Evolutionary conservation across 306 rosid species (phyloP).

Genomic region (Myrica gale): DNA sequence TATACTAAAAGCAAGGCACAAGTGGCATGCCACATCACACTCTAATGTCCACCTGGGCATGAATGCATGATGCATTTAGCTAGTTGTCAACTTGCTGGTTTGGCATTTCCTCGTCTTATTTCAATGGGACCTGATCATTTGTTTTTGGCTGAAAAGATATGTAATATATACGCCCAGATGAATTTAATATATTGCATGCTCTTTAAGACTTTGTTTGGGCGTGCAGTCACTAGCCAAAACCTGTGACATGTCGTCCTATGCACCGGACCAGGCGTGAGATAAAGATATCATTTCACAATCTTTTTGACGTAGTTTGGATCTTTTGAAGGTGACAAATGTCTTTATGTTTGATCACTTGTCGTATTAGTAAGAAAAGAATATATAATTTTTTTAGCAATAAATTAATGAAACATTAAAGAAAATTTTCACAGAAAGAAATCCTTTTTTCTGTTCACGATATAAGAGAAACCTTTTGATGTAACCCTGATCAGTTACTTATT

Average conservation of each 20-base stretch:
- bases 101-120: no score
- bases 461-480: no score
- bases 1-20: not conserved
- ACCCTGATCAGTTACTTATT: not conserved
- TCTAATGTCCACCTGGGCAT: no score
- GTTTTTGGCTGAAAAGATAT: not conserved
- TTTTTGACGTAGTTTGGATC: conserved; percentile 27
- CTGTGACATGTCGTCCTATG: conserved; percentile 17
- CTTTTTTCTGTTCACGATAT: no score
- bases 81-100: no score
- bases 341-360: conserved; percentile 6
- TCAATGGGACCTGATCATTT: no score
- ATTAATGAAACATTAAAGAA: not conserved
- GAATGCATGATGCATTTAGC: no score
- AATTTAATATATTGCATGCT: not conserved
- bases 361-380: not conserved
- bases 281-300: conserved; percentile 34
- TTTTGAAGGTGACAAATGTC: conserved; percentile 19
- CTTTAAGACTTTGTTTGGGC: conserved; percentile 13
- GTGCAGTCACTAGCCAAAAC: conserved; percentile 12
- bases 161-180: not conserved
- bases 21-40: conserved; percentile 6
- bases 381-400: not conserved
- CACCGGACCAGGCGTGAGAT: conserved; percentile 9
- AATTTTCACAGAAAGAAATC: not conserved